Evolutionary conservation across 768 basidiomycete species (phyloP).

Genomic region (Panus rudis): DNA sequence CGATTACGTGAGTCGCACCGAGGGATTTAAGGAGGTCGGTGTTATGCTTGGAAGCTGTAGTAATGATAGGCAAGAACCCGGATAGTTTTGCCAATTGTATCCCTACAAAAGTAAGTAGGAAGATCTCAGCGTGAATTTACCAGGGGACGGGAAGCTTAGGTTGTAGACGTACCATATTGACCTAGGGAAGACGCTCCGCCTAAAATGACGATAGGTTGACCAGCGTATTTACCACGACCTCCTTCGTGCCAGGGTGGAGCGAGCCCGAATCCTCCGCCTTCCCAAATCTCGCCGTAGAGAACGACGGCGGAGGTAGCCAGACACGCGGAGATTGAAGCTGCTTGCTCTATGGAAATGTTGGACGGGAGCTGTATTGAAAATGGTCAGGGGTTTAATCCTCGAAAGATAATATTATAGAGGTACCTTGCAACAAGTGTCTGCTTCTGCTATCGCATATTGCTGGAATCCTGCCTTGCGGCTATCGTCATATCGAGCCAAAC

Average conservation of each 20-base stretch:
- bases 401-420: background rate
- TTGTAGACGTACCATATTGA: constrained; percentile 24
- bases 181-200: constrained; percentile 34
- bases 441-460: constrained; percentile 14
- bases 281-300: constrained; percentile 13
- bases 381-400: background rate
- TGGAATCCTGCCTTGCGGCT: constrained; percentile 10
- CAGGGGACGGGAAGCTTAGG: background rate
- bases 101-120: constrained; percentile 4
- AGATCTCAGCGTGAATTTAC: background rate
- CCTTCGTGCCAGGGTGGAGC: constrained; percentile 26
- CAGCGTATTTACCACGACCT: constrained; percentile 24
- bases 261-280: constrained; percentile 18
- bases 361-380: constrained; percentile 15
- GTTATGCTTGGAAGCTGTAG: constrained; percentile 22
- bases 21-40: constrained; percentile 16
- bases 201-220: constrained; percentile 28
- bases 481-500: no score
- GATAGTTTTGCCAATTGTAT: constrained; percentile 24
- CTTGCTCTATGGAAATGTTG: constrained; percentile 23
- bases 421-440: constrained; percentile 11
- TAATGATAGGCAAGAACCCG: constrained; percentile 26
- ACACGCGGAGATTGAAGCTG: constrained; percentile 23
- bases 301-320: constrained; percentile 23
- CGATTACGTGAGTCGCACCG: constrained; percentile 25